Evolutionary conservation across 257 asterid genomes (phyloP), one percentile per base, ranked within the genome.

Genomic region (Schizonepeta tenuifolia): DNA sequence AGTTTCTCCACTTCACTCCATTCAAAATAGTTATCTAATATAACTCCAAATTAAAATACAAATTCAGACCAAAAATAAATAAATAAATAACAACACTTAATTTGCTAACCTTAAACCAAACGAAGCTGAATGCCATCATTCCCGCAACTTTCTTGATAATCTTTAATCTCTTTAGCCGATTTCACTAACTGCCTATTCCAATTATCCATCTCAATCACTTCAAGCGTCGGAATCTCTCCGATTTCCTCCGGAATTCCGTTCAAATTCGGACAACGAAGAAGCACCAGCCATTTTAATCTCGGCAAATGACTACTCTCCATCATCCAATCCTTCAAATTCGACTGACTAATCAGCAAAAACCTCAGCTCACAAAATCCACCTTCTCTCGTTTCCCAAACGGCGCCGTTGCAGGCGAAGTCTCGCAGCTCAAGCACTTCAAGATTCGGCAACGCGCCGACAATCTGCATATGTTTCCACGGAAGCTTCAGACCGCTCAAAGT

Each of bases 341-440:
- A 40, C 12, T 40, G 53, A 6, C 53, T 40, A 6, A 63, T 63
- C 54, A 63, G 53, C 51, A 62, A 6, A 20, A 10, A 40, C 17
- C 36, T 40, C 35, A 63, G 69, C 69, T 40, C 53, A 11, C 35
- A 21, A 13, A 63, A 63, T 2, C 24, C 69, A 3, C 36, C 69
- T 6, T 63, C 69, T 12, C 20, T 63, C 11, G 53, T 36, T 9
- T 38, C 69, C 69, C 69, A 63, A 6, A 20, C 5, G 2, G 5
- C 18, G 35, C 69, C 69, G 13, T 38, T 40, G 53, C 69, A 63
- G 4, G 69, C 69, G 26, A 38, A 40, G 3, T 40, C 53, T 14
- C 69, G 11, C 69, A 63, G 53, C 6, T 63, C 20, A 20, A 63
- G 36, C 69, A 63, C 69, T 40, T 63, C 13, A 20, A 63, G 69